Conservation (phyloP, 2,329 filamentous ascomycete genomes). For the Aschersonia sp. region DNA sequence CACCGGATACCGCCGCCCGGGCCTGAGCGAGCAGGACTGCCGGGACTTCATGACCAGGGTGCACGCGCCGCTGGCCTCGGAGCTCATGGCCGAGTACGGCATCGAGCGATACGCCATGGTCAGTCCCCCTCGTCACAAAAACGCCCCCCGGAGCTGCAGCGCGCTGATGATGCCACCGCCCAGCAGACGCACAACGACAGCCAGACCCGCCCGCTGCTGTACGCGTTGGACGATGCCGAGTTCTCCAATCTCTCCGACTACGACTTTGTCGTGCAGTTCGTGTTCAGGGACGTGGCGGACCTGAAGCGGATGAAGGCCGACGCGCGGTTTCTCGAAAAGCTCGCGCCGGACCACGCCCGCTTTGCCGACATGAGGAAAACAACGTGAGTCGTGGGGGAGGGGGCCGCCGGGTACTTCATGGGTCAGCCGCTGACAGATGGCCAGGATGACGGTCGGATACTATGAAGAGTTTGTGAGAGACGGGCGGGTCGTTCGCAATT, state of each 20-base stretch:
- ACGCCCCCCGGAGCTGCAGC: neutral
- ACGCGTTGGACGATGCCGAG: slow-evolving; percentile 3
- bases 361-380: slow-evolving; percentile 3
- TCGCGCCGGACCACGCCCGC: slow-evolving; percentile 3
- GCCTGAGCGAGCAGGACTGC: slow-evolving; percentile 2
- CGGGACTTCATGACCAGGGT: slow-evolving; percentile 5
- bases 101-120: slow-evolving; percentile 5
- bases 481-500: neutral
- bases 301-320: slow-evolving; percentile 4
- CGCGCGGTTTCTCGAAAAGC: slow-evolving; percentile 3
- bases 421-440: too few species aligned
- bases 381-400: too few species aligned
- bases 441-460: neutral
- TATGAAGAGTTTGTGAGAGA: neutral
- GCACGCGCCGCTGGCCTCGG: slow-evolving; percentile 2
- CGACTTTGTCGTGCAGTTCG: slow-evolving; percentile 5
- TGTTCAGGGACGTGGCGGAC: slow-evolving; percentile 3
- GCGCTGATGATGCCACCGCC: neutral
- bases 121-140: neutral
- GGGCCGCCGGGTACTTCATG: too few species aligned
- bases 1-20: slow-evolving; percentile 4
- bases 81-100: slow-evolving; percentile 4
- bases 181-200: slow-evolving; percentile 4
- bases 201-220: slow-evolving; percentile 2
- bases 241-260: slow-evolving; percentile 5